Evolutionary conservation across 2,329 filamentous ascomycete species (phyloP).

Genomic region (Conoideocrella luteorostrata): DNA sequence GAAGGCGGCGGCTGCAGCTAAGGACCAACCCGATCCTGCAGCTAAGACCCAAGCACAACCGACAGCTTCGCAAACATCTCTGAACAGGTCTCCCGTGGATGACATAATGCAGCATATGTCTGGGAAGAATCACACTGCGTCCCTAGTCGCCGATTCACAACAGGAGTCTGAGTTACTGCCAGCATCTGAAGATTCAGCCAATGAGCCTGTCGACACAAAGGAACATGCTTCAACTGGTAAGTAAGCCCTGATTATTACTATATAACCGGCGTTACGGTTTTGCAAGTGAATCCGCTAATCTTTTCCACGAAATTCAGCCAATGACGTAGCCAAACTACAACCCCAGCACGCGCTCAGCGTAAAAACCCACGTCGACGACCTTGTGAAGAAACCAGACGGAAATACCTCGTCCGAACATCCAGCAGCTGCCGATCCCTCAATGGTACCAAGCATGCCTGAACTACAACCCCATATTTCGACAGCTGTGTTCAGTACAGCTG

Average conservation of each 20-base stretch:
- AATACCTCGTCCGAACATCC: slow-evolving; percentile 1
- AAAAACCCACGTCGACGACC: neutral
- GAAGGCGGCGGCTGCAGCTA: slow-evolving; percentile 26
- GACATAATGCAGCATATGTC: slow-evolving; percentile 1
- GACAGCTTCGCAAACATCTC: neutral
- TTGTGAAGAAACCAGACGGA: neutral
- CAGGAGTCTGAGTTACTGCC: neutral
- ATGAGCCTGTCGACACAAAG: neutral
- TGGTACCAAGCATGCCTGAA: slow-evolving; percentile 3
- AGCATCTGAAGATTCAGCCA: neutral
- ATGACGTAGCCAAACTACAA: neutral
- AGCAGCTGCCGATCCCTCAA: slow-evolving; percentile 1
- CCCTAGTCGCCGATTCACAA: neutral
- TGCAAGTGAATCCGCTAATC: too few species aligned
- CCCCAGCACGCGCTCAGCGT: neutral
- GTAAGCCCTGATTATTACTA: too few species aligned
- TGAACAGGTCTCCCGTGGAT: neutral
- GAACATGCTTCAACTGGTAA: slow-evolving; percentile 4
- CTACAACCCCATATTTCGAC: slow-evolving; percentile 8
- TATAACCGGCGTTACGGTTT: too few species aligned
- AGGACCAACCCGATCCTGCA: slow-evolving; percentile 12
- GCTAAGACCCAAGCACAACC: slow-evolving; percentile 2
- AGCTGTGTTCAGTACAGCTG: neutral
- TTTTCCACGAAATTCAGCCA: too few species aligned
- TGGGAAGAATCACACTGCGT: neutral